Evolutionary conservation across 768 basidiomycete species (phyloP), one percentile per base, ranked within the genome.

Genomic region (Thelephora ganbajun): DNA sequence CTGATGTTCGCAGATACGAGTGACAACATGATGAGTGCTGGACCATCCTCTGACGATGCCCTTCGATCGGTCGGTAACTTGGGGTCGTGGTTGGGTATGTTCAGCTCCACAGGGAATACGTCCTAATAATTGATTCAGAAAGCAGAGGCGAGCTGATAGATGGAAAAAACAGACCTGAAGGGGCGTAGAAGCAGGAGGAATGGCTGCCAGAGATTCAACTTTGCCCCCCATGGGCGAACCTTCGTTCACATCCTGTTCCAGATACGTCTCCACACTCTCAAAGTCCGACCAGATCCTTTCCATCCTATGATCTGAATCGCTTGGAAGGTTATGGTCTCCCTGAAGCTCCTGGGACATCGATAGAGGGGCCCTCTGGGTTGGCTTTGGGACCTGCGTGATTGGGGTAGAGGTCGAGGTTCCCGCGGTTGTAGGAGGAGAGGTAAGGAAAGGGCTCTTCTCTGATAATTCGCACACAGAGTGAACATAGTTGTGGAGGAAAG

Each of bases 401-500:
- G 48, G 23, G 1, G 47, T 47, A 11, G 50, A 22, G 23, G 47
- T 35, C n/a, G 59, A 46, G 33, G 52, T 45, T 4, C 51, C 19
- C 5, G 57, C 51, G 13, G 35, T 35, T 3, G 47, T 18, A 7
- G 33, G 43, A 14, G 49, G 19, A 2, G 36, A 26, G 5, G 51
- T 34, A 43, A 42, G 49, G 49, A 74, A 73, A 2, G 75, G 68
- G 0, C 72, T 62, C 1, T 68, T 62, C 13, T 70, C 56, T 2
- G 78, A 69, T 11, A 78, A 67, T 51, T 90, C 85, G 59, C 84
- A 84, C 54, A 88, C 69, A 1, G 88, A 80, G 2, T 80, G 74
- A 48, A 88, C 75, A 54, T 96, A 97, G 55, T 85, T 86, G 60
- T 93, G 86, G 9, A 98, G 71, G 66, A 94, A 97, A 2, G 90